phyloP scores from a whole-genome alignment of 345 rosid species.

The Theobroma cacao region DNA sequence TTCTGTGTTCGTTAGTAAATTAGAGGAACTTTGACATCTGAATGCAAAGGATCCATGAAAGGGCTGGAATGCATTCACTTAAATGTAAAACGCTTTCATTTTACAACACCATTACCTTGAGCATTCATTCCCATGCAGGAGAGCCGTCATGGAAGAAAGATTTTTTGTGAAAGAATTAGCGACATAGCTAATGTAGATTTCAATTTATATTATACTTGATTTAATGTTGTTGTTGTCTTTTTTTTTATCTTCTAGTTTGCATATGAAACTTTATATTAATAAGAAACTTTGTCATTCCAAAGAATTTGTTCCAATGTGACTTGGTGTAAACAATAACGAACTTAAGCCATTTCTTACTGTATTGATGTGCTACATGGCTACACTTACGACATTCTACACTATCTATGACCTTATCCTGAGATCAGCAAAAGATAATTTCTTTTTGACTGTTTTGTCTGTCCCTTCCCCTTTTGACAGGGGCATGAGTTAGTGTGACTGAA shows the following conservation, averaged over 20 bases:
- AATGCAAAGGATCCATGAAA: background rate
- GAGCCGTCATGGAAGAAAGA: background rate
- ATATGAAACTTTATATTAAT: background rate
- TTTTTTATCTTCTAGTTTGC: background rate
- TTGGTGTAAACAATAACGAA: background rate
- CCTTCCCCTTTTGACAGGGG: background rate
- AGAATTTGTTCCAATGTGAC: background rate
- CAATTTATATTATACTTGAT: background rate
- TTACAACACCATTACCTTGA: background rate
- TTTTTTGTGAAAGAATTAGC: background rate
- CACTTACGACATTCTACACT: background rate
- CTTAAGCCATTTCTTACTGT: background rate
- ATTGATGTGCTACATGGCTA: background rate
- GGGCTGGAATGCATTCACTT: background rate
- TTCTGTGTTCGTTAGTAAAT: background rate
- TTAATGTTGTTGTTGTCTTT: background rate
- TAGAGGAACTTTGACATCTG: background rate
- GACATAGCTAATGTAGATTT: background rate
- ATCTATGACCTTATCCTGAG: background rate
- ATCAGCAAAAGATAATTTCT: background rate
- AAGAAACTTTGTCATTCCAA: background rate
- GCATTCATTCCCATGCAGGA: background rate
- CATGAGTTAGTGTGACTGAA: background rate
- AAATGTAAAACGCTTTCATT: background rate
- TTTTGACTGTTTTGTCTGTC: background rate